Percentiles rank a stretch among this genome's conserved stretches.
Evolutionary conservation across 2,329 filamentous ascomycete genomes (phyloP).

Genomic region (Colletotrichum tropicale): DNA sequence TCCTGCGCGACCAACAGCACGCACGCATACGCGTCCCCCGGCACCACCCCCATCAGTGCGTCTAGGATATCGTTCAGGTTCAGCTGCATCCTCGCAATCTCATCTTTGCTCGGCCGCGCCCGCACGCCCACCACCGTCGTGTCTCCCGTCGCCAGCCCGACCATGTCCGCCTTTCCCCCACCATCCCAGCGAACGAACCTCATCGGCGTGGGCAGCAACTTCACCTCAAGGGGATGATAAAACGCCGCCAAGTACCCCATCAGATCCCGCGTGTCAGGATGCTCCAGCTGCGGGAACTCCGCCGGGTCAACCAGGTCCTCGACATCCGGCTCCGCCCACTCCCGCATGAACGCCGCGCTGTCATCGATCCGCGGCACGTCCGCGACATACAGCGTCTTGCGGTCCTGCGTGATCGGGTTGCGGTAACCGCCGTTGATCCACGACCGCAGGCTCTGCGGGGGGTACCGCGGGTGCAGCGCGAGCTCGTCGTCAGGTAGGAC

Average conservation of each 20-base stretch:
- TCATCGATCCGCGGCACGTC: slow-evolving; percentile 44
- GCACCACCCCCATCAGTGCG: slow-evolving; percentile 55
- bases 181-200: slow-evolving; percentile 54
- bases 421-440: slow-evolving; percentile 52
- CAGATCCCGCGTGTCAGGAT: slow-evolving; percentile 33
- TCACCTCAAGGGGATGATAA: slow-evolving; percentile 60
- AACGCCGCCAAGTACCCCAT: slow-evolving; percentile 45
- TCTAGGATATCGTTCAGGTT: slow-evolving; percentile 68
- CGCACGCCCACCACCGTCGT: slow-evolving; percentile 55
- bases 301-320: background rate
- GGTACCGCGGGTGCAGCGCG: slow-evolving; percentile 53
- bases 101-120: slow-evolving; percentile 51
- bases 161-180: slow-evolving; percentile 20
- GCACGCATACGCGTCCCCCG: slow-evolving; percentile 62
- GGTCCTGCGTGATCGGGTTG: slow-evolving; percentile 50
- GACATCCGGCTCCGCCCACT: slow-evolving; percentile 42
- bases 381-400: slow-evolving; percentile 60
- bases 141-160: slow-evolving; percentile 48
- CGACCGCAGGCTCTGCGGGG: slow-evolving; percentile 54
- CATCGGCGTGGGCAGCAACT: slow-evolving; percentile 41
- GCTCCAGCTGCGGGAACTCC: slow-evolving; percentile 9
- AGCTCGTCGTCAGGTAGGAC: slow-evolving; percentile 66
- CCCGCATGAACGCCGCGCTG: slow-evolving; percentile 37
- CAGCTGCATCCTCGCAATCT: slow-evolving; percentile 53
- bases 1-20: slow-evolving; percentile 65